Evolutionary conservation across 345 rosid species (phyloP), one percentile per base, ranked within the genome.

Genomic region (Viola odorata): DNA sequence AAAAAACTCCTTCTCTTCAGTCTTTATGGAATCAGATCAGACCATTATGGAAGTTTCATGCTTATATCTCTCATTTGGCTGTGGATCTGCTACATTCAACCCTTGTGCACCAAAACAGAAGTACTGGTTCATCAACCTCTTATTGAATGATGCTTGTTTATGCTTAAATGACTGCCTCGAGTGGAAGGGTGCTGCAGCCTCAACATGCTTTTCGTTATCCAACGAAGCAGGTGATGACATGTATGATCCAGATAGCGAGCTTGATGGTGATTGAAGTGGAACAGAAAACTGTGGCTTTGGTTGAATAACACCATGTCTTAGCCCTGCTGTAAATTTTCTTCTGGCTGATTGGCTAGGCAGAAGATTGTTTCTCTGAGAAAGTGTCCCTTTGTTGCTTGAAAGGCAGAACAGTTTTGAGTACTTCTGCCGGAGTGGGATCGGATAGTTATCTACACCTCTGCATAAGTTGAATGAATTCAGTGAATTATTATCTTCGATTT

Each of bases 271-370:
- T 41, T 73, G 73, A 58, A 60, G 62, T 15, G 70, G 67, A 56
- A 45, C 55, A 47, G 72, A 61, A 3, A 77, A 73, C 58, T 75
- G 73, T 8, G 89, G 84, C 47, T 62, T 73, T 40, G 89, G 72
- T 52, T 78, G 84, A 69, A 86, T 78, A 41, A 86, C 96, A 37
- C 99, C 97, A 5, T 85, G 95, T 76, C 68, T 84, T 44, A 94
- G 66, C 54, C 86, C 89, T 42, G 74, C 67, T 1, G 88, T 74
- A 40, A 78, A 86, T 70, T 74, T 94, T 82, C 70, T 70, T 61
- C 87, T 81, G 51, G 87, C 75, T 4, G 76, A 71, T 63, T 81
- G 90, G 75, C 99, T 90, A 42, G 99, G 92, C 61, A 94, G 84
- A 54, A 81, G 5, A 11, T 47, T 81, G 5, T 65, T 77, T 58